phyloP scores from a whole-genome alignment of 306 rosid genomes.

The Argentina anserina region DNA sequence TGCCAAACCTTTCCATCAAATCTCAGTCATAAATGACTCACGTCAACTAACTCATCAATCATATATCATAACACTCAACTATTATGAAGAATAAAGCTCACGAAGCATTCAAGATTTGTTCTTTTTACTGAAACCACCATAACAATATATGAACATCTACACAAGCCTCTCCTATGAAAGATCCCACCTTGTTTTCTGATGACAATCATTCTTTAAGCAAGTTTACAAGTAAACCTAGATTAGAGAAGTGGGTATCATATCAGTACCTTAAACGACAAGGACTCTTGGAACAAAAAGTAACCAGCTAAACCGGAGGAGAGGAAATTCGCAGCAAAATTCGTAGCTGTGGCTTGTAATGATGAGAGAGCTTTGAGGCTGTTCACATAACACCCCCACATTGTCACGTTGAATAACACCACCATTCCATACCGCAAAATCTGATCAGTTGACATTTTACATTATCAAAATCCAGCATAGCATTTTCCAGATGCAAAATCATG shows the following conservation, averaged over 20 bases:
- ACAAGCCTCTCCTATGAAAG: neutral
- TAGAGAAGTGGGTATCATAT: neutral
- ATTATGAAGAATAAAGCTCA: neutral
- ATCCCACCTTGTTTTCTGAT: too few species aligned
- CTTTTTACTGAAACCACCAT: neutral
- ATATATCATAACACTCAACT: neutral
- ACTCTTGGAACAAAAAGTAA: slow-evolving; percentile 61
- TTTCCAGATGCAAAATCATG: neutral
- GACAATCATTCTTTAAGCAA: too few species aligned
- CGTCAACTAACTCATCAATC: neutral
- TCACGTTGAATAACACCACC: slow-evolving; percentile 59
- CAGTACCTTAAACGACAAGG: slow-evolving; percentile 56
- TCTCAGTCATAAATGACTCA: neutral
- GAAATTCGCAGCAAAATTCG: slow-evolving; percentile 86
- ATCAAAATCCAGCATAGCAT: neutral
- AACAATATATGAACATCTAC: neutral
- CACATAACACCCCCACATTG: slow-evolving; percentile 87
- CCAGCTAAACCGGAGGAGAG: slow-evolving; percentile 82
- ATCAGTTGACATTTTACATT: neutral
- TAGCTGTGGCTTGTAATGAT: slow-evolving; percentile 83
- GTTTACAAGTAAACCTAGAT: neutral
- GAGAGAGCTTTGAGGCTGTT: slow-evolving; percentile 83
- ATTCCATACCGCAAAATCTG: slow-evolving; percentile 58
- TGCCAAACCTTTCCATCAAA: neutral
- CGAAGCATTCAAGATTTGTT: neutral